phyloP scores from a whole-genome alignment of 768 basidiomycete species.

The Serpula lacrymans region DNA sequence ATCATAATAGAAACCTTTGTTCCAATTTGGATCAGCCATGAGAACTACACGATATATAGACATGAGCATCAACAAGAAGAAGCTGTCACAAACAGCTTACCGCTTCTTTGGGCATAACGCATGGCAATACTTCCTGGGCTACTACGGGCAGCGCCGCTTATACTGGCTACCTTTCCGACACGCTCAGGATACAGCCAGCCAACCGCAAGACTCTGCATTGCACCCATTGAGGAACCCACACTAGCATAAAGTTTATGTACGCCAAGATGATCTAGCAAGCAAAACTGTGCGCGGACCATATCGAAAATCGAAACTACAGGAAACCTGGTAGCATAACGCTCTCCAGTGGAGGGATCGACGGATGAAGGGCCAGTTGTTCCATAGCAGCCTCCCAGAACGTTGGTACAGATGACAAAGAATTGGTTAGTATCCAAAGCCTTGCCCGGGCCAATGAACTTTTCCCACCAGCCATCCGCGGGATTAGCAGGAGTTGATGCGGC shows the following conservation, averaged over 20 bases:
- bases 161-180: conserved; percentile 87
- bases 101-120: conserved; percentile 94
- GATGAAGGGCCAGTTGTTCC: conserved; percentile 95
- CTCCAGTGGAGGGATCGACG: conserved; percentile 60
- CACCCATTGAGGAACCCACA: conserved; percentile 96
- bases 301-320: conserved; percentile 93
- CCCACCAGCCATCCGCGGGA: conserved; percentile 93
- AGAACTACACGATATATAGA: conserved; percentile 56
- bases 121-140: conserved; percentile 92
- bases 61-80: conserved; percentile 2
- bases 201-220: conserved; percentile 96
- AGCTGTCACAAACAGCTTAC: conserved; percentile 41
- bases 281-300: conserved; percentile 94
- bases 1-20: conserved; percentile 97
- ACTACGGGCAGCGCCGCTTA: conserved; percentile 92
- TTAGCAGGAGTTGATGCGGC: conserved; percentile 80
- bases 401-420: conserved; percentile 94
- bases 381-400: conserved; percentile 96
- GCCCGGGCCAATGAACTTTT: conserved; percentile 95
- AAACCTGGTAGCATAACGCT: conserved; percentile 86
- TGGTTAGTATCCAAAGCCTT: conserved; percentile 90
- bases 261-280: conserved; percentile 77
- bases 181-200: conserved; percentile 89
- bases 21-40: conserved; percentile 99
- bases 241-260: conserved; percentile 87